Evolutionary conservation across 75 land plant species (phyloP).

Genomic region (Sequoiadendron giganteum): DNA sequence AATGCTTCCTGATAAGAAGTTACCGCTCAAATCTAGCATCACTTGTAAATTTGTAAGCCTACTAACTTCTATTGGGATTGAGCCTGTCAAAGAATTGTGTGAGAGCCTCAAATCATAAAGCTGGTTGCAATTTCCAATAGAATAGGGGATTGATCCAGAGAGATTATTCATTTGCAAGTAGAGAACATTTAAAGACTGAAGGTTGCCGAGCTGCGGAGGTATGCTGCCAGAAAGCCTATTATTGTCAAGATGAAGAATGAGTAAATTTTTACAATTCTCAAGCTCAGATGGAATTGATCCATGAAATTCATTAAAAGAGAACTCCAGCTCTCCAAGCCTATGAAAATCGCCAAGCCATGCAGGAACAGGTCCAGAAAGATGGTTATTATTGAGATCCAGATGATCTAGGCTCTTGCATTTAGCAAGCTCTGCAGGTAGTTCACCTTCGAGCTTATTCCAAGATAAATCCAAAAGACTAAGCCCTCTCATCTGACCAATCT

Average conservation of each 20-base stretch:
- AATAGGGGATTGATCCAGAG: slow-evolving; percentile 55
- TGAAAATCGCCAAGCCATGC: slow-evolving; percentile 52
- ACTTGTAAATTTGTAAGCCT: slow-evolving; percentile 56
- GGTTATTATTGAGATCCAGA: slow-evolving; percentile 63
- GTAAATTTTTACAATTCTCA: slow-evolving; percentile 56
- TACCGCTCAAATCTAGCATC: slow-evolving; percentile 58
- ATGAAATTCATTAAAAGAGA: slow-evolving; percentile 56
- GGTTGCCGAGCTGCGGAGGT: slow-evolving; percentile 57
- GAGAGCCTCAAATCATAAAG: slow-evolving; percentile 59
- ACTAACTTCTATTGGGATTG: slow-evolving; percentile 62
- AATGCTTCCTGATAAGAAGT: slow-evolving; percentile 63
- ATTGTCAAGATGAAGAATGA: slow-evolving; percentile 45
- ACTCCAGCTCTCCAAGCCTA: slow-evolving; percentile 65
- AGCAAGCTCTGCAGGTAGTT: slow-evolving; percentile 56
- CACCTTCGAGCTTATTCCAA: slow-evolving; percentile 62
- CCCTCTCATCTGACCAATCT: slow-evolving; percentile 36
- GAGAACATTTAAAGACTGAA: slow-evolving; percentile 52
- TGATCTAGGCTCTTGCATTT: slow-evolving; percentile 57
- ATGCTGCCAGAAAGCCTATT: slow-evolving; percentile 61
- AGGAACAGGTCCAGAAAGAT: slow-evolving; percentile 63
- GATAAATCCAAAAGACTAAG: slow-evolving; percentile 65
- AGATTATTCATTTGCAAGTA: slow-evolving; percentile 53
- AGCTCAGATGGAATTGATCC: slow-evolving; percentile 64
- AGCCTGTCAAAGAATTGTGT: slow-evolving; percentile 53
- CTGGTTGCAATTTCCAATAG: slow-evolving; percentile 48